A percentile compares a stretch with the other conserved stretches of the same genome.
Conservation (phyloP, 495 filamentous ascomycete species). For the Lasiosphaeria hispida region DNA sequence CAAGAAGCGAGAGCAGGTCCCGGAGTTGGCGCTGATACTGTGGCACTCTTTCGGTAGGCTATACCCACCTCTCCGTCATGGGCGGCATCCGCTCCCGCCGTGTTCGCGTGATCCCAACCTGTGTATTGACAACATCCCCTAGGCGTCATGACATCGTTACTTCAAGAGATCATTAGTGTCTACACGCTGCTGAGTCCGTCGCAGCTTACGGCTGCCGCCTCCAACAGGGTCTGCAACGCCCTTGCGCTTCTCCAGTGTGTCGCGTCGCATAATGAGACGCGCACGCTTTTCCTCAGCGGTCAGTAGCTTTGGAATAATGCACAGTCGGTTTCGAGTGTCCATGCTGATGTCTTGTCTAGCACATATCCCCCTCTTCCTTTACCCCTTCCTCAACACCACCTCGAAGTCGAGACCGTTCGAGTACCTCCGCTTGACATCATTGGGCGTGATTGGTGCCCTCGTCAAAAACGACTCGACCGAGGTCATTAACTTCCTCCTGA, state of each 20-base stretch:
- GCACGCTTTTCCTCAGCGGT: slow-evolving; percentile 90
- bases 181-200: slow-evolving; percentile 96
- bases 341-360: slow-evolving; percentile 51
- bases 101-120: background rate
- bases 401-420: slow-evolving; percentile 98
- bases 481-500: slow-evolving; percentile 98
- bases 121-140: background rate
- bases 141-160: slow-evolving; percentile 97
- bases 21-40: slow-evolving; percentile 91
- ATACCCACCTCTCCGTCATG: background rate
- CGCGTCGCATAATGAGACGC: slow-evolving; percentile 94
- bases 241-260: slow-evolving; percentile 96
- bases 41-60: slow-evolving; percentile 96
- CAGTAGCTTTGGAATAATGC: slow-evolving; percentile 24
- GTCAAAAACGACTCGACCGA: slow-evolving; percentile 99
- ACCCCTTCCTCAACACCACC: slow-evolving; percentile 98
- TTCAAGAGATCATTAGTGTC: slow-evolving; percentile 98
- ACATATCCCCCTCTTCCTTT: slow-evolving; percentile 98
- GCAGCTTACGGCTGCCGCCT: slow-evolving; percentile 92
- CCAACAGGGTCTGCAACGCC: slow-evolving; percentile 96
- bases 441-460: slow-evolving; percentile 96
- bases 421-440: slow-evolving; percentile 92
- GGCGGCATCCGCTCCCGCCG: background rate
- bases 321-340: background rate
- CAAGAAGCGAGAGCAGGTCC: slow-evolving; percentile 98